phyloP scores from a whole-genome alignment of 108 stramenopile genomes.

The Discostella pseudostelligera region DNA sequence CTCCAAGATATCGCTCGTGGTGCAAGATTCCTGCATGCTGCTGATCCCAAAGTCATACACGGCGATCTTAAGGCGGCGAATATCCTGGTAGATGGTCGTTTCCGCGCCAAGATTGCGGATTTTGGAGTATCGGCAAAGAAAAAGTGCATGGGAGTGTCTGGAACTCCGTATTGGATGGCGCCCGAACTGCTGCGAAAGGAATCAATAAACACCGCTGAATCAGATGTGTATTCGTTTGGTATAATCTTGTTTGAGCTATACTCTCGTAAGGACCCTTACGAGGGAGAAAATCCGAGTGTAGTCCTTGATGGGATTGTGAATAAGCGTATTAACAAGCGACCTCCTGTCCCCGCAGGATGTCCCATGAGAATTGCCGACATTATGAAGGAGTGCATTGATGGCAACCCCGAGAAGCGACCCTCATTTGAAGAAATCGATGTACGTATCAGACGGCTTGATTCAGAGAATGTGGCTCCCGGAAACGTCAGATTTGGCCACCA shows the following conservation, averaged over 20 bases:
- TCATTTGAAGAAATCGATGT: slow-evolving; percentile 51
- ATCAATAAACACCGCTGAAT: slow-evolving; percentile 39
- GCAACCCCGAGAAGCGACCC: slow-evolving; percentile 33
- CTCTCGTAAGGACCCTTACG: slow-evolving; percentile 57
- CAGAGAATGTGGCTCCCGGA: slow-evolving; percentile 37
- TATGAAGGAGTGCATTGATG: slow-evolving; percentile 47
- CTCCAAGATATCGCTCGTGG: slow-evolving; percentile 61
- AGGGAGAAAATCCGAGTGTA: slow-evolving; percentile 34
- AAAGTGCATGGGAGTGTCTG: slow-evolving; percentile 48
- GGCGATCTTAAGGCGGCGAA: slow-evolving; percentile 63
- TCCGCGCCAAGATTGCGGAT: slow-evolving; percentile 65
- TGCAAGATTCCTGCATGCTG: slow-evolving; percentile 63
- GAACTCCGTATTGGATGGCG: slow-evolving; percentile 98
- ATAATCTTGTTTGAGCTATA: slow-evolving; percentile 64
- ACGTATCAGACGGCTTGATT: slow-evolving; percentile 35
- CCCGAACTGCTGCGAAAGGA: slow-evolving; percentile 72
- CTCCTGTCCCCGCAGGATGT: slow-evolving; percentile 35
- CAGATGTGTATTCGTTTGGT: slow-evolving; percentile 69
- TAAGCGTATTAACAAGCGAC: slow-evolving; percentile 47
- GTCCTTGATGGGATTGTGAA: slow-evolving; percentile 46
- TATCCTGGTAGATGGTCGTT: slow-evolving; percentile 55
- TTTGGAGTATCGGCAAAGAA: slow-evolving; percentile 60
- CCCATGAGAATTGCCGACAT: slow-evolving; percentile 33
- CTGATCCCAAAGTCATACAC: slow-evolving; percentile 61
- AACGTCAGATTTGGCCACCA: slow-evolving; percentile 13